phyloP scores from a whole-genome alignment of 345 rosid species.

The Eucalyptus sideroxylon region DNA sequence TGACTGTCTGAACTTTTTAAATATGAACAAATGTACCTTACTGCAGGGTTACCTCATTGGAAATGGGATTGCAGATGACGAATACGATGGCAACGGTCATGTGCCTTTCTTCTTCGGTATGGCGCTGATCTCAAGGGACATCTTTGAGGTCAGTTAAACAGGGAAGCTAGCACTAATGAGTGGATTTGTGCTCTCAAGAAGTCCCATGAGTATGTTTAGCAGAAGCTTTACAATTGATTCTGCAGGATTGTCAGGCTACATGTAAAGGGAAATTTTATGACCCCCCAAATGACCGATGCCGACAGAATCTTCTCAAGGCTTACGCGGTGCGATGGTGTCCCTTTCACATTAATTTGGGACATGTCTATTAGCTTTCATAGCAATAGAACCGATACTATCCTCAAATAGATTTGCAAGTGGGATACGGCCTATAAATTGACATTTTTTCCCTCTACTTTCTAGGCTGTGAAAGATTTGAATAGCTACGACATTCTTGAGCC shows the following conservation, averaged over 20 bases:
- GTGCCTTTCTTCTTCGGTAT: constrained; percentile 25
- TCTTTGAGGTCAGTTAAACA: background rate
- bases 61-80: constrained; percentile 10
- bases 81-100: constrained; percentile 7
- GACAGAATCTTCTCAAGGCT: background rate
- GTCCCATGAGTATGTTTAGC: background rate
- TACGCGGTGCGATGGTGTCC: background rate
- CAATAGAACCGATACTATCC: background rate
- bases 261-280: constrained; percentile 22
- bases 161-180: background rate
- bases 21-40: background rate
- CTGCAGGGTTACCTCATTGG: constrained; percentile 37
- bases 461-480: constrained; percentile 22
- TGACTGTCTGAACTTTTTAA: background rate
- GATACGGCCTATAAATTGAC: background rate
- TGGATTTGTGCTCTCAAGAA: background rate
- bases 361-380: background rate
- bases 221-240: background rate
- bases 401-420: background rate
- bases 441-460: background rate
- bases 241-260: constrained; percentile 13
- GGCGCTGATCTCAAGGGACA: constrained; percentile 25
- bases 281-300: background rate
- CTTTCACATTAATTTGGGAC: background rate
- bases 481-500: constrained; percentile 36